Conservation (phyloP, 192 early-diverging fungal genomes). For the Backusella macrospora region DNA sequence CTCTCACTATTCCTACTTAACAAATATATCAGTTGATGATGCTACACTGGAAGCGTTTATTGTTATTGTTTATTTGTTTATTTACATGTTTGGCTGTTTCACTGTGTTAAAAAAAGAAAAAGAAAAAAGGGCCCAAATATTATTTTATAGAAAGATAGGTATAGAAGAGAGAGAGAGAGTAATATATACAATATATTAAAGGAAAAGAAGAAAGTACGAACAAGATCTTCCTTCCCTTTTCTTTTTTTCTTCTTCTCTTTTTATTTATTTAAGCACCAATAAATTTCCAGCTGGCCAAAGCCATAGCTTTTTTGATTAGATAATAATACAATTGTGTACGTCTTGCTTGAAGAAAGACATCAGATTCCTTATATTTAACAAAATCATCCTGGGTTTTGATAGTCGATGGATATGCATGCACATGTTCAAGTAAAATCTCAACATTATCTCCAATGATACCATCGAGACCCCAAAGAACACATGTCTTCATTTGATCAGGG, state of each 20-base stretch:
- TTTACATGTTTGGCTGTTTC: not conserved
- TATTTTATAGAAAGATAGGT: not conserved
- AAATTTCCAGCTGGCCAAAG: conserved; percentile 24
- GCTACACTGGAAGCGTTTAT: not conserved
- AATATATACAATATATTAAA: not conserved
- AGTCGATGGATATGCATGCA: not conserved
- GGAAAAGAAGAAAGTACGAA: not conserved
- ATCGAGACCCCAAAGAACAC: conserved; percentile 50
- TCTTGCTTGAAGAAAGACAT: not conserved
- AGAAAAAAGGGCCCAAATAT: not conserved
- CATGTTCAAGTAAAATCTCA: conserved; percentile 29
- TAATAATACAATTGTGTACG: conserved; percentile 15
- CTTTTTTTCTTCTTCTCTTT: not conserved
- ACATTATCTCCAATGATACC: conserved; percentile 55
- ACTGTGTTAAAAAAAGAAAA: not conserved
- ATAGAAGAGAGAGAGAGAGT: not conserved
- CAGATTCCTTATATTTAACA: not conserved
- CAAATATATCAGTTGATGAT: too few relatives aligned
- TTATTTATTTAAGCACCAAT: conserved; percentile 21
- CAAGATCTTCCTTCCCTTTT: not conserved
- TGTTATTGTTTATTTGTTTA: not conserved
- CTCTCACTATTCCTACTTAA: not conserved
- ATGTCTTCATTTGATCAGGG: conserved; percentile 37
- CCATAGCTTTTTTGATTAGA: conserved; percentile 16
- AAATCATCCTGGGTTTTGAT: not conserved